Evolutionary conservation across 495 filamentous ascomycete species (phyloP).

Genomic region (Pseudomonodictys pantanalensis): DNA sequence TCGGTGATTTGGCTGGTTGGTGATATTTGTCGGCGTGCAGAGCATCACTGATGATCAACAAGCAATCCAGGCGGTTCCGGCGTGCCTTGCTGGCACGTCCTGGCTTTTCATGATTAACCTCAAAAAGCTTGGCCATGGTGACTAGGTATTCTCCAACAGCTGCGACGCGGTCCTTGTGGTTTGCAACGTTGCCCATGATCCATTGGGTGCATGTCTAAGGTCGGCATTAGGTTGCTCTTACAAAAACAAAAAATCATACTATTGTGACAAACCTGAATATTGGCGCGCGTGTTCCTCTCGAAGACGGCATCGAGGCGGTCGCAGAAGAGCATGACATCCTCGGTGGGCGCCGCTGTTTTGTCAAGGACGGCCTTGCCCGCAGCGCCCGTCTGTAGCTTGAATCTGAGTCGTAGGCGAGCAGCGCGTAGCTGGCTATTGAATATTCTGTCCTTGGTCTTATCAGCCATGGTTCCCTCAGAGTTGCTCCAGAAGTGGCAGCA

Average conservation of each 20-base stretch:
- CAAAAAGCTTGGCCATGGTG: neutral
- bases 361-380: too few species aligned
- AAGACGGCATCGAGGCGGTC: neutral
- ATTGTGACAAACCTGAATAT: slow-evolving; percentile 8
- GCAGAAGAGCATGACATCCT: neutral
- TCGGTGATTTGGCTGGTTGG: neutral
- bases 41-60: slow-evolving; percentile 7
- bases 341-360: too few species aligned
- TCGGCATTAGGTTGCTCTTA: neutral
- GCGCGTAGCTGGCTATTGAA: too few species aligned
- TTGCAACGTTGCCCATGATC: neutral
- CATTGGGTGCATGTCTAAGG: slow-evolving; percentile 7
- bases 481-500: too few species aligned
- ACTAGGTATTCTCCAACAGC: slow-evolving; percentile 2
- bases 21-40: slow-evolving; percentile 10
- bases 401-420: too few species aligned
- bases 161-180: neutral
- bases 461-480: too few species aligned
- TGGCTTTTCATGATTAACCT: neutral
- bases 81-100: neutral
- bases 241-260: neutral
- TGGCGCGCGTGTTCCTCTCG: slow-evolving; percentile 1
- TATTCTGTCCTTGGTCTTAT: too few species aligned
- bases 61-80: neutral
- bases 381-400: too few species aligned